A percentile compares a stretch with the other conserved stretches of the same genome.
phyloP scores from a whole-genome alignment of 768 basidiomycete species.

The Tylopilus cervinicoccineus region DNA sequence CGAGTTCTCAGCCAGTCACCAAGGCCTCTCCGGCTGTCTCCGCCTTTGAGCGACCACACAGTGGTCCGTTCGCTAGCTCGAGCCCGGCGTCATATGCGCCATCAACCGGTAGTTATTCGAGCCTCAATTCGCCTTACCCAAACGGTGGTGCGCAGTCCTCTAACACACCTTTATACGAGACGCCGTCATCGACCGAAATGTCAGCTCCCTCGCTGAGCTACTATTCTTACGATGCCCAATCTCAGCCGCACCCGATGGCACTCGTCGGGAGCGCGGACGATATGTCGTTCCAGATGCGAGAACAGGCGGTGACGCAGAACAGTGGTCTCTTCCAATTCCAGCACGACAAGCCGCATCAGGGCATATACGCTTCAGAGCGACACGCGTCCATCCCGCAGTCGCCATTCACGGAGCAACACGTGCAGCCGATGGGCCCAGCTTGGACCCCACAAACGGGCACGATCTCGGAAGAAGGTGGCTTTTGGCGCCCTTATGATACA shows the following conservation, averaged over 20 bases:
- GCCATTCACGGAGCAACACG: conserved; percentile 17
- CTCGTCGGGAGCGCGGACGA: conserved; percentile 18
- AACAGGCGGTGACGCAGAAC: conserved; percentile 16
- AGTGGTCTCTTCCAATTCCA: conserved; percentile 14
- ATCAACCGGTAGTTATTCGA: conserved; percentile 24
- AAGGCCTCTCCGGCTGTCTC: conserved; percentile 5
- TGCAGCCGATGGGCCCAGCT: conserved; percentile 9
- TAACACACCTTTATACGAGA: conserved; percentile 21
- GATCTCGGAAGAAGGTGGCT: conserved; percentile 16
- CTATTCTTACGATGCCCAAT: conserved; percentile 20
- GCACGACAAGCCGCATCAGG: conserved; percentile 23
- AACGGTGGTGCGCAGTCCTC: conserved; percentile 17
- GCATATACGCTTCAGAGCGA: conserved; percentile 23
- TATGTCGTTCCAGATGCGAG: conserved; percentile 15
- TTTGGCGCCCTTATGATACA: conserved; percentile 26
- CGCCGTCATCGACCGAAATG: conserved; percentile 21
- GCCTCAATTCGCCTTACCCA: conserved; percentile 24
- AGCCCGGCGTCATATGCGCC: conserved; percentile 25
- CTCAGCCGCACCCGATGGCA: conserved; percentile 16
- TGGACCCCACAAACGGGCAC: conserved; percentile 19
- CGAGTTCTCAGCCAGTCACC: conserved; percentile 6
- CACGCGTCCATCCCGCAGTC: conserved; percentile 17
- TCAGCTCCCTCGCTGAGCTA: conserved; percentile 15
- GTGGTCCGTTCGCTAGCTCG: conserved; percentile 13
- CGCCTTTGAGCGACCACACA: conserved; percentile 24